Percentiles rank a stretch among this genome's conserved stretches.
Evolutionary conservation across 1,284 basidiomycete species (phyloP).

Genomic region (Irpex rosettiformis): DNA sequence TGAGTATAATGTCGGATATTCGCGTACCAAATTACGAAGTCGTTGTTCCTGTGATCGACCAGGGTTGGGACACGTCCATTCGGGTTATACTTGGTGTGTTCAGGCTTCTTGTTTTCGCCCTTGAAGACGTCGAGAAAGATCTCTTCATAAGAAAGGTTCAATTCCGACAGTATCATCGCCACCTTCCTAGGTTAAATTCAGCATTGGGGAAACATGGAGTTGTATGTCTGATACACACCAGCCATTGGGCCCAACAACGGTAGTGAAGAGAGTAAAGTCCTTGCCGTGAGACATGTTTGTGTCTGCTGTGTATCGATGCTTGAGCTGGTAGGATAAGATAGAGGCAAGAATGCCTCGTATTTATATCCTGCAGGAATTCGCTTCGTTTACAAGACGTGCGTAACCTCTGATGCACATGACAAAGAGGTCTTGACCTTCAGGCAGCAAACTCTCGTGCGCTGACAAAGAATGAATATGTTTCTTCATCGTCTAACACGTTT

Average conservation of each 20-base stretch:
- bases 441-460: background rate
- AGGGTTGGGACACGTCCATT: conserved; percentile 28
- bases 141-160: conserved; percentile 24
- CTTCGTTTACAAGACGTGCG: too few relatives aligned
- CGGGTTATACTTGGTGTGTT: conserved; percentile 21
- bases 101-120: conserved; percentile 21
- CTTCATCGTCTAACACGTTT: background rate
- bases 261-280: conserved; percentile 28
- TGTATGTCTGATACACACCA: conserved; percentile 10
- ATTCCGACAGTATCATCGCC: conserved; percentile 22
- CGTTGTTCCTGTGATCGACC: conserved; percentile 28
- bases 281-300: conserved; percentile 20
- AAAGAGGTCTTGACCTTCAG: too few relatives aligned
- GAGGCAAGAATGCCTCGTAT: background rate
- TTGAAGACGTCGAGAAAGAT: conserved; percentile 21
- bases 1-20: too few relatives aligned
- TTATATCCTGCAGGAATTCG: background rate
- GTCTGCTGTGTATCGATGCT: background rate
- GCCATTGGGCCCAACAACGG: conserved; percentile 21
- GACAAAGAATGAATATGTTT: background rate
- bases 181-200: conserved; percentile 14
- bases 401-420: too few relatives aligned
- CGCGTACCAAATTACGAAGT: conserved; percentile 19
- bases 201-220: background rate
- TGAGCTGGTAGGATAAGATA: background rate